Evolutionary conservation across 2,329 filamentous ascomycete species (phyloP).

Genomic region (Ascochyta koolunga): DNA sequence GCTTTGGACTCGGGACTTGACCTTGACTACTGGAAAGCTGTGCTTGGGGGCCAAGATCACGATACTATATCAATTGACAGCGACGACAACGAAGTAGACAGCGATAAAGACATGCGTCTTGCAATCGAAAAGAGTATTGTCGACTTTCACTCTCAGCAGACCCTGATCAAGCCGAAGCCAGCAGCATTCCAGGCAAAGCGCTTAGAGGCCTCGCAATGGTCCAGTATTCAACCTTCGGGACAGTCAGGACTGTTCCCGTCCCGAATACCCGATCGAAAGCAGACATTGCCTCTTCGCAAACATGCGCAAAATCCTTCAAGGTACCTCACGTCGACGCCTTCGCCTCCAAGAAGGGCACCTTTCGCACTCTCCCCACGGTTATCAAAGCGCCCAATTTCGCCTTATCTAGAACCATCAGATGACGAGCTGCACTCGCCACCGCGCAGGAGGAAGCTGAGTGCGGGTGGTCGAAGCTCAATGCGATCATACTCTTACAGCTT

Average conservation of each 20-base stretch:
- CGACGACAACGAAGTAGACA: not conserved
- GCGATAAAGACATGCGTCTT: not conserved
- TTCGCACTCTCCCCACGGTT: not conserved
- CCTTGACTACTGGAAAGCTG: constrained; percentile 21
- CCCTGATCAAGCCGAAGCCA: not conserved
- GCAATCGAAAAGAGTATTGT: not conserved
- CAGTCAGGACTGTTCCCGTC: not conserved
- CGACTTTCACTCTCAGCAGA: not conserved
- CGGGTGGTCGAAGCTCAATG: not conserved
- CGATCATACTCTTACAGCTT: not conserved
- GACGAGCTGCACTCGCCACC: not conserved
- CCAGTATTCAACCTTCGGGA: not conserved
- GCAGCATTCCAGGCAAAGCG: not conserved
- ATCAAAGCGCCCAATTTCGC: not conserved
- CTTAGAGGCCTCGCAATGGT: not conserved
- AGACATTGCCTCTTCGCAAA: not conserved
- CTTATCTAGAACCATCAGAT: not conserved
- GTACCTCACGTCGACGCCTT: not conserved
- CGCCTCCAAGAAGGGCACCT: not conserved
- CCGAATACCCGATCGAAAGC: not conserved
- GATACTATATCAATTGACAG: not conserved
- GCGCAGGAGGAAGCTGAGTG: not conserved
- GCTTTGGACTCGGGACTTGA: constrained; percentile 1
- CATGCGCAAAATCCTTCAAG: not conserved
- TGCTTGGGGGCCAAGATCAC: not conserved